Base-by-base conservation (phyloP, 1,284 basidiomycete genomes). In the Marasmius oreades region DNA sequence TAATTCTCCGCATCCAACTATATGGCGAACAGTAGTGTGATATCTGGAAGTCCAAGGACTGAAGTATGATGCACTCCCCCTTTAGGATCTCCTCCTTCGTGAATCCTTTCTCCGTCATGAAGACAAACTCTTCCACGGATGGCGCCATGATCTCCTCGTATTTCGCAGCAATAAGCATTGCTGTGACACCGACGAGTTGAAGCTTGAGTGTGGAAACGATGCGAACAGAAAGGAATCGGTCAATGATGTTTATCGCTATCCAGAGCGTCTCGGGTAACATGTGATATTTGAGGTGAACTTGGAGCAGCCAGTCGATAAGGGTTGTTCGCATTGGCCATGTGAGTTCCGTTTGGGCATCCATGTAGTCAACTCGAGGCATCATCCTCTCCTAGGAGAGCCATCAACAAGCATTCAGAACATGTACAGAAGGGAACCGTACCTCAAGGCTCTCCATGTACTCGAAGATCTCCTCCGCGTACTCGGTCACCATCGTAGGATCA, bases 11-110 rank as follows among this genome's bases (percentile, higher is more conserved):
- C 78, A 99, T 95, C 97, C 97, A 99, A 69, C 92, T 95, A 77
- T 99, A 99, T 1, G 97, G 97, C 48, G 96, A 97, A 77, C 97
- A 99, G 77, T 99, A 99, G 57, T 94, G 87, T 56, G 95, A 98
- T 69, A 99, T 72, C 72, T 90, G 89, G 77, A 98, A 99, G 62
- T 98, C 93, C 57, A 99, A 85, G 42, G 93, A 94, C 73, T 92
- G 88, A 57, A 97, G 78, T 66, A 99, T 88, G 69, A 99, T 98
- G 48, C 93, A 87, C 73, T 98, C 96, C 69, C 96, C 96, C 74
- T 98, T 98, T 62, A 99, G 81, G 67, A 99, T 96, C 74, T 99
- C 96, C 59, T 98, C 96, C 70, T 88, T 90, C 53, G 85, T 85
- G 74, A 95, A 98, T 1, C 92, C 94, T 59, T 89, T 89, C 71